Conservation (phyloP, 2,329 filamentous ascomycete genomes). For the Ceratocystis smalleyi region DNA sequence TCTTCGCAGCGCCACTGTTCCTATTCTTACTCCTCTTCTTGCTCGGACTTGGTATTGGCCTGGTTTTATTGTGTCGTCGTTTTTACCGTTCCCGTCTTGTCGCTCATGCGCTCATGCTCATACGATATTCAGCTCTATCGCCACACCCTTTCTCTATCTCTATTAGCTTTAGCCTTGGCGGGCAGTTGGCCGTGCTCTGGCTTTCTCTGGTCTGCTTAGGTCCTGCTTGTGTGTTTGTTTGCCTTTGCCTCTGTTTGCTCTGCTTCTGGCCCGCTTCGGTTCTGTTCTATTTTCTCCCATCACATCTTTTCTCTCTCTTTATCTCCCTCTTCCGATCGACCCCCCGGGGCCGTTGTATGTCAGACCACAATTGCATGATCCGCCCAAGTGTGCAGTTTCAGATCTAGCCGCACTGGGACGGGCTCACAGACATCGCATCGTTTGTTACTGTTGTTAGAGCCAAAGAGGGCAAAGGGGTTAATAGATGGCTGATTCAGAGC, state of each 20-base stretch:
- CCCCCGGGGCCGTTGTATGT: constrained; percentile 15
- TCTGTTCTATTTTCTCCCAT: too few species aligned
- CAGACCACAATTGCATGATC: constrained; percentile 17
- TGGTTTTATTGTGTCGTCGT: neutral
- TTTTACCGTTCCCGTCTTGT: neutral
- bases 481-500: constrained; percentile 9
- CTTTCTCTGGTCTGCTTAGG: neutral
- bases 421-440: neutral
- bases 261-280: too few species aligned
- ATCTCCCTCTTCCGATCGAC: constrained; percentile 15
- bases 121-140: constrained; percentile 6
- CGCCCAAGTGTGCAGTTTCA: constrained; percentile 6
- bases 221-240: too few species aligned
- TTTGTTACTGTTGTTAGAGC: neutral
- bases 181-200: constrained; percentile 1
- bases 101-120: neutral
- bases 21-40: neutral
- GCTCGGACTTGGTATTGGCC: too few species aligned
- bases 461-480: neutral
- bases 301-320: constrained; percentile 12
- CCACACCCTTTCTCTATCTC: neutral
- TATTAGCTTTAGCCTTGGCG: neutral
- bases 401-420: neutral
- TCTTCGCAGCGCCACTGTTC: neutral
- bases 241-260: too few species aligned